Evolutionary conservation across 768 basidiomycete species (phyloP).

Genomic region (Agrocybe praecox): DNA sequence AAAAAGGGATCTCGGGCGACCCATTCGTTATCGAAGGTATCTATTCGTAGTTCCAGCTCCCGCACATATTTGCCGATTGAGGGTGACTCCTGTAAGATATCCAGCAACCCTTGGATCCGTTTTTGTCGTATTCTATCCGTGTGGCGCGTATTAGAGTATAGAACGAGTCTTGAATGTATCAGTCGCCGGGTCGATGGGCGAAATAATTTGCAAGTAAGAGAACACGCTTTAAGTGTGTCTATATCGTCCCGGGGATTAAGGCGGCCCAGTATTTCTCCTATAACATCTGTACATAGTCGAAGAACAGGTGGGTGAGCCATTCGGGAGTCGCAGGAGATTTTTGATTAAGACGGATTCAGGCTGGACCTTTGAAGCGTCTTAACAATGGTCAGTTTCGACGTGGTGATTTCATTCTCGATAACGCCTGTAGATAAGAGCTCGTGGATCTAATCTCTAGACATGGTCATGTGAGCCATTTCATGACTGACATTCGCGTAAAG

Average conservation of each 20-base stretch:
- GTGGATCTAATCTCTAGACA: too few relatives aligned
- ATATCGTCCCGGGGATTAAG: not conserved
- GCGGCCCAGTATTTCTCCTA: constrained; percentile 8
- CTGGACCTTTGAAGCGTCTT: too few relatives aligned
- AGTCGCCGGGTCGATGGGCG: not conserved
- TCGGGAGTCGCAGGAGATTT: not conserved
- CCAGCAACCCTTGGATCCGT: constrained; percentile 1
- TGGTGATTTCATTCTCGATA: too few relatives aligned
- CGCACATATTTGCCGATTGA: constrained; percentile 8
- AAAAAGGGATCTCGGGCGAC: constrained; percentile 7
- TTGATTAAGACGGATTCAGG: too few relatives aligned
- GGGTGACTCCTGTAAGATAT: constrained; percentile 2
- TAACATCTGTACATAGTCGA: constrained; percentile 5
- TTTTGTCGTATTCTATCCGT: not conserved
- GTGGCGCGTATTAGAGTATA: not conserved
- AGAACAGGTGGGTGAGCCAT: not conserved
- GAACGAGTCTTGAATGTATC: constrained; percentile 1
- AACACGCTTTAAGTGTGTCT: not conserved
- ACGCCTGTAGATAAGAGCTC: too few relatives aligned
- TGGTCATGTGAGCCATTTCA: too few relatives aligned
- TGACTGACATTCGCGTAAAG: too few relatives aligned
- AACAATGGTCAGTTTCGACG: too few relatives aligned
- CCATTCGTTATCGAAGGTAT: constrained; percentile 3
- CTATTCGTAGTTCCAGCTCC: not conserved
- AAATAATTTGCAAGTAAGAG: constrained; percentile 1